Evolutionary conservation across 2,329 filamentous ascomycete genomes (phyloP).

Genomic region (Pseudopyrenochaeta lycopersici): DNA sequence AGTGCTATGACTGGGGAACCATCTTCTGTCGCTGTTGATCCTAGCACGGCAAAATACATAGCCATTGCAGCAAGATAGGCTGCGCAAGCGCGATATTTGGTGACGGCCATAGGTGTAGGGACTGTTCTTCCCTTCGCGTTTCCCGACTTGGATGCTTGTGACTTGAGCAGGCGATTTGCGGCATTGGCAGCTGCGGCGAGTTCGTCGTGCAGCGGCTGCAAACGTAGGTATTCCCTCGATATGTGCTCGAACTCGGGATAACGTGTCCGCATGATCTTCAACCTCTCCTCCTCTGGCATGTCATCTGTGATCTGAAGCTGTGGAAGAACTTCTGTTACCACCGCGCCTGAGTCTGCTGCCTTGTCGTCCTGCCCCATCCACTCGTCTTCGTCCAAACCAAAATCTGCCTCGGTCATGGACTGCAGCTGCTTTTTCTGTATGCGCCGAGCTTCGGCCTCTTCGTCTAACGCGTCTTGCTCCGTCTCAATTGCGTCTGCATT

Average conservation of each 20-base stretch:
- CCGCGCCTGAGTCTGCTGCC: conserved; percentile 58
- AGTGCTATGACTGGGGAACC: conserved; percentile 65
- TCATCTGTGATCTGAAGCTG: conserved; percentile 82
- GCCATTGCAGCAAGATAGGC: conserved; percentile 87
- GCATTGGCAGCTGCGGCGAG: conserved; percentile 67
- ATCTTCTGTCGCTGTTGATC: conserved; percentile 73
- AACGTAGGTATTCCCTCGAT: conserved; percentile 77
- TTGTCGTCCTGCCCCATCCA: conserved; percentile 70
- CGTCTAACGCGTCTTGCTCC: conserved; percentile 80
- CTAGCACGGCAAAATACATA: conserved; percentile 95
- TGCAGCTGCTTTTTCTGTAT: conserved; percentile 91
- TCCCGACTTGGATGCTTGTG: conserved; percentile 33
- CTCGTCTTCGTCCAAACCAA: conserved; percentile 88
- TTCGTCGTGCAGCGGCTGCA: conserved; percentile 70
- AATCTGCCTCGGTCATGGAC: conserved; percentile 90
- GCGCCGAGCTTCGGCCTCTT: conserved; percentile 88
- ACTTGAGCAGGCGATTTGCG: conserved; percentile 57
- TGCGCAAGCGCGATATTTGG: conserved; percentile 82
- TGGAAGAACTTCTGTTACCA: conserved; percentile 87
- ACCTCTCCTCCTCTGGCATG: conserved; percentile 77
- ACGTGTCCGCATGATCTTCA: conserved; percentile 77
- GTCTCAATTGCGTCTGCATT: conserved; percentile 80
- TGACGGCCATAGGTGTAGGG: conserved; percentile 47
- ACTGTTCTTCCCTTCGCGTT: conserved; percentile 13
- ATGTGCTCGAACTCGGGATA: conserved; percentile 94